These are phyloP conservation scores for Coemansia erecta DNA, from an alignment of 192 early-diverging fungal species.

Conservation along the genomic window DNA sequence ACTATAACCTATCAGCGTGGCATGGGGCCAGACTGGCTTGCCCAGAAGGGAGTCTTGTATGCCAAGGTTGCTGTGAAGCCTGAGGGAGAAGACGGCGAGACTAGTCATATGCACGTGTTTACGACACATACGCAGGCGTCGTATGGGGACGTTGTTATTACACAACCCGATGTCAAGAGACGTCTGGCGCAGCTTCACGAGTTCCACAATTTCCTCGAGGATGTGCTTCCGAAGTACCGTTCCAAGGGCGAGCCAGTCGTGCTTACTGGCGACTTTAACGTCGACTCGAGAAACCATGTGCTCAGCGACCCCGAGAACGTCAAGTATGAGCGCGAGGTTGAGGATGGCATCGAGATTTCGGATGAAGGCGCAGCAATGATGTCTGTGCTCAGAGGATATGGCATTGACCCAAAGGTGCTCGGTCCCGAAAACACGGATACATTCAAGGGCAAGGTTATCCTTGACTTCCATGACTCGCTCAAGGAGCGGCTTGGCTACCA, in stretches of 20 bases:
- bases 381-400: conserved; percentile 51
- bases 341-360: conserved; percentile 43
- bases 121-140: conserved; percentile 86
- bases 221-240: conserved; percentile 45
- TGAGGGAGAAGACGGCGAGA: conserved; percentile 16
- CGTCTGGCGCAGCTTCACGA: conserved; percentile 60
- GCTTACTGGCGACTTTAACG: conserved; percentile 68
- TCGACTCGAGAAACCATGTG: conserved; percentile 48
- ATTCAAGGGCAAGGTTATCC: conserved; percentile 32
- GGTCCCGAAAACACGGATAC: conserved; percentile 44
- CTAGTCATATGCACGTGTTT: conserved; percentile 63
- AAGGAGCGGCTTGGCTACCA: conserved; percentile 63
- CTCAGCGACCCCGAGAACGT: conserved; percentile 21
- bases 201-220: conserved; percentile 66
- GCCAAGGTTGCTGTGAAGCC: conserved; percentile 61
- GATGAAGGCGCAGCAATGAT: conserved; percentile 62
- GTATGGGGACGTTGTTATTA: conserved; percentile 58
- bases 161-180: conserved; percentile 54
- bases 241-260: conserved; percentile 57
- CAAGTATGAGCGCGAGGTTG: conserved; percentile 47
- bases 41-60: conserved; percentile 76
- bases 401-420: conserved; percentile 43
- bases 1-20: conserved; percentile 65
- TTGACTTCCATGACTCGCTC: conserved; percentile 57
- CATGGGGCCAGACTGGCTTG: conserved; percentile 68